Evolutionary conservation across 2,329 filamentous ascomycete species (phyloP), one percentile per base, ranked within the genome.

Genomic region (Incumbomyces delicatus): DNA sequence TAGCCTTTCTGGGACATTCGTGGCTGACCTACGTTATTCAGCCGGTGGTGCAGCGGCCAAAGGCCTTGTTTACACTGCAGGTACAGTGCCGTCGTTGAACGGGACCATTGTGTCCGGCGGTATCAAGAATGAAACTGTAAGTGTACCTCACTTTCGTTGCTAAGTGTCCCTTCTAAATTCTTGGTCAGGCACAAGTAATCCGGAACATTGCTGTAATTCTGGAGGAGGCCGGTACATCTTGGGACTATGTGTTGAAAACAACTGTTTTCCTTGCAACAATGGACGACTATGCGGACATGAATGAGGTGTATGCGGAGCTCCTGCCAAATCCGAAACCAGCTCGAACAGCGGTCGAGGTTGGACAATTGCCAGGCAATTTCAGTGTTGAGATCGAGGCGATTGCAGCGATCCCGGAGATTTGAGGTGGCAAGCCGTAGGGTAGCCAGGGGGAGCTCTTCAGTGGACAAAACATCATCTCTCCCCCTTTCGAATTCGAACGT

Each of bases 221-320:
- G 20, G 68, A 75, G 52, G 79, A 73, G 4, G 76, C 78, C 0
- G 78, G 78, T 0, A 76, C 72, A 37, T 69, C 66, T 44, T 66
- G 82, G 37, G 66, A 72, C 30, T 79, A 81, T 47, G 73, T 78
- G 0, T 72, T 84, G 60, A 83, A 84, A 63, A 74, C 80, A 49
- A 83, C 82, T 54, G 68, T 83, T 18, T 85, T 79, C 58, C 60
- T 85, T 17, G 76, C 74, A 1, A 72, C 73, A 46, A 84, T 85
- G 79, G 68, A 74, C 41, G 69, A 84, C 58, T 85, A 83, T 58
- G 71, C 67, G 65, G 80, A 80, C 63, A 87, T 94, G 84, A 94
- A 94, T 69, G 75, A 75, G 55, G 83, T 87, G 60, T 94, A 92
- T 66, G 83, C 81, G 4, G 41, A 29, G 20, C 12, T 49, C 33